These are phyloP conservation scores for Sanghuangporus weigelae DNA, from an alignment of 1,284 basidiomycete species.

Conservation along the genomic window DNA sequence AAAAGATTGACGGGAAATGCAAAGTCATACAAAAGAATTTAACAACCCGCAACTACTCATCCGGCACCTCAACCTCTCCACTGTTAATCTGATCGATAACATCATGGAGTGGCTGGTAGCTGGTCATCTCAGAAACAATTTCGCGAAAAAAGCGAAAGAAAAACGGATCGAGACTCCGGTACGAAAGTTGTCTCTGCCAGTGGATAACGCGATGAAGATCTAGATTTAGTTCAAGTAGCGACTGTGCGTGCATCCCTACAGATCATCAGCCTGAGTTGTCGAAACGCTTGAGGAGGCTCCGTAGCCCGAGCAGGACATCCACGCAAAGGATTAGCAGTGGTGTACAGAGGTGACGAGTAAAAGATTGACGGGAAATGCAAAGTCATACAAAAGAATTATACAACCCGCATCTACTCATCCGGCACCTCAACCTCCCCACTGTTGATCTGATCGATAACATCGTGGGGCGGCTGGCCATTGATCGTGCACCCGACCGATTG, in stretches of 20 bases:
- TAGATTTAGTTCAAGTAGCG: too few relatives aligned
- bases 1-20: conserved; percentile 1
- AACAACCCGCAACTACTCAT: conserved; percentile 60
- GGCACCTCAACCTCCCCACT: conserved; percentile 93
- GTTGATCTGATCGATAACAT: conserved; percentile 95
- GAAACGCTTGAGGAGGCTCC: too few relatives aligned
- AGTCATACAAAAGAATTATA: conserved; percentile 5
- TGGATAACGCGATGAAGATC: too few relatives aligned
- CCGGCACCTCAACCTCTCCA: conserved; percentile 92
- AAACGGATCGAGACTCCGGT: too few relatives aligned
- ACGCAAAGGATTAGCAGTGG: background rate
- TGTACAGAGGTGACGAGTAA: conserved; percentile 7
- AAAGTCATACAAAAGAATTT: conserved; percentile 8
- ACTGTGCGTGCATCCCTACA: too few relatives aligned
- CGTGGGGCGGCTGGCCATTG: conserved; percentile 91
- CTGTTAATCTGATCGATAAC: conserved; percentile 95
- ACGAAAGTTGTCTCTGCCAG: too few relatives aligned
- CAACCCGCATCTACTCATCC: conserved; percentile 65
- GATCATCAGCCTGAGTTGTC: too few relatives aligned
- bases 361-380: conserved; percentile 3
- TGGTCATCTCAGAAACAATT: too few relatives aligned
- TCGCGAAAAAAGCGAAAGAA: too few relatives aligned
- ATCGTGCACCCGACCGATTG: conserved; percentile 97
- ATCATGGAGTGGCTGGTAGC: conserved; percentile 88
- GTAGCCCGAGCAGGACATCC: background rate